Evolutionary conservation across 129 eudicot genomes (phyloP), one percentile per base, ranked within the genome.

Genomic region (Tanacetum coccineum): DNA sequence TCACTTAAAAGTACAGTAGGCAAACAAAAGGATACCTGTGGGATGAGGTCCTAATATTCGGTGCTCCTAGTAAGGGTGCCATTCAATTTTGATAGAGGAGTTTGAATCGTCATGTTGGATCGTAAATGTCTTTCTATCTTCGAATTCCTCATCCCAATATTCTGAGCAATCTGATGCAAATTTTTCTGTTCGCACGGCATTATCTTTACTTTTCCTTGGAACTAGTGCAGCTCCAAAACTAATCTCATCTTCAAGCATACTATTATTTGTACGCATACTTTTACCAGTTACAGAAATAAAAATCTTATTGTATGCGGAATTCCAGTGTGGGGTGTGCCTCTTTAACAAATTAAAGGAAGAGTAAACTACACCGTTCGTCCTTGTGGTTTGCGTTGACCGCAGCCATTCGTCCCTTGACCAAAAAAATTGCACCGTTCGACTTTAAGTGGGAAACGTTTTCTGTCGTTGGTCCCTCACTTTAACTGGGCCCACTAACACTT

Each of bases 91-190:
- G 46, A 70, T 46, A 46, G 19, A 59, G 18, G 66, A 45, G 9
- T 42, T 18, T 28, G 74, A 70, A 46, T 59, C n/a, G n/a, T n/a
- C 36, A 59, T 39, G 8, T 44, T 59, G 30, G 48, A 70, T 70
- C 20, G 36, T 46, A 26, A 56, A 56, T 36, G 71, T 65, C 30
- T 42, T 20, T 66, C 67, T 11, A n/a, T 44, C 9, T 9, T n/a
- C 32, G 5, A 11, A 18, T 22, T 70, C 48, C 1, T 59, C 55
- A 11, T 58, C 58, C 12, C 25, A 70, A 59, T 57, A 58, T 7
- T 45, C 57, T 58, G 66, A 70, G 47, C 18, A 25, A 19, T 70
- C 32, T 44, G 74, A 9, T 44, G 44, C 39, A 25, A 4, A 12
- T 50, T 30, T 67, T 67, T 30, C 26, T 67, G 61, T 51, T 56